phyloP scores from a whole-genome alignment of 2,329 filamentous ascomycete genomes.

The Ceratocystiopsis brevicomis region DNA sequence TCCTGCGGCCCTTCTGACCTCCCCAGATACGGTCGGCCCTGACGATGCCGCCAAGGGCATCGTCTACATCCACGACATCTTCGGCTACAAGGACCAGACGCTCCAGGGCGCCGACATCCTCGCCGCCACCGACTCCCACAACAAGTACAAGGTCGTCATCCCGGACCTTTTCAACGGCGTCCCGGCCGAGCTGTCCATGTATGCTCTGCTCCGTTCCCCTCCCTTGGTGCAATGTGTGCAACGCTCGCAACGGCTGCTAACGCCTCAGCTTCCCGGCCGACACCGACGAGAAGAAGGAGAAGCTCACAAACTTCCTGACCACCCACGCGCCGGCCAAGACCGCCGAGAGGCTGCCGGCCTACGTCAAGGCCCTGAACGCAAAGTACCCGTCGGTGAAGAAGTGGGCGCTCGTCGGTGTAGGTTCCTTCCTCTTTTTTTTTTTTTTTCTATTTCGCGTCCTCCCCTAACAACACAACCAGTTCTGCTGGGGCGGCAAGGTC shows the following conservation, averaged over 20 bases:
- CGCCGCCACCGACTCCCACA: constrained; percentile 32
- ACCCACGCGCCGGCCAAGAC: constrained; percentile 29
- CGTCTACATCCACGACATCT: constrained; percentile 46
- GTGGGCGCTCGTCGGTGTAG: constrained; percentile 42
- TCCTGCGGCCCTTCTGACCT: background rate
- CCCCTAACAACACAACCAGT: constrained; percentile 12
- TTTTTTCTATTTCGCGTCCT: background rate
- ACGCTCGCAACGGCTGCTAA: background rate
- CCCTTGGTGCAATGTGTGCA: background rate
- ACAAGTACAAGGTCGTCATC: constrained; percentile 70
- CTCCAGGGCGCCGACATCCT: constrained; percentile 52
- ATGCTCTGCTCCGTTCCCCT: constrained; percentile 12
- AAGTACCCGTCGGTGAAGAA: constrained; percentile 35
- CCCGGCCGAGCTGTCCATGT: constrained; percentile 37
- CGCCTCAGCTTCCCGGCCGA: constrained; percentile 38
- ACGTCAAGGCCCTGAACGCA: constrained; percentile 31
- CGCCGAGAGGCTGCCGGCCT: constrained; percentile 31
- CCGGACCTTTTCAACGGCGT: constrained; percentile 78
- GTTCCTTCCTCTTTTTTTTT: constrained; percentile 10
- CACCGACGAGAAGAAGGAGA: constrained; percentile 43
- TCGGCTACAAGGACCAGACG: constrained; percentile 52
- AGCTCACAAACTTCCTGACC: constrained; percentile 37
- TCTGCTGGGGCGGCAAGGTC: constrained; percentile 58
- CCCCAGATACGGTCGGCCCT: constrained; percentile 27
- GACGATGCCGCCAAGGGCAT: constrained; percentile 35